Conservation (phyloP, 1,139 yeast species). For the Yamadazyma siamensis region DNA sequence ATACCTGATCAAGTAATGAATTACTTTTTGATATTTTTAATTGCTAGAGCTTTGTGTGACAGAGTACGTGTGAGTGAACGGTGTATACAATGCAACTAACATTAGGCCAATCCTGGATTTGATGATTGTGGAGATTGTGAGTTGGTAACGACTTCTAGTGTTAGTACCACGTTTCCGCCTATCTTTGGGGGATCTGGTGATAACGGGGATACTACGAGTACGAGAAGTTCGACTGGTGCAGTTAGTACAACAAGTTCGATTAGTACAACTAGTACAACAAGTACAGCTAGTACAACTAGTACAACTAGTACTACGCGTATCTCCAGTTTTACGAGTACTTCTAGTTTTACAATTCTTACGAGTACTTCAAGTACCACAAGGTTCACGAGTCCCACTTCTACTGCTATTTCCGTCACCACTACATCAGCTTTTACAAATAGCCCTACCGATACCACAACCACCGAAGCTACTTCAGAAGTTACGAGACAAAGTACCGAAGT, state of each 20-base stretch:
- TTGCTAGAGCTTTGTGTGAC: conserved; percentile 4
- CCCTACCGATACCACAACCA: conserved; percentile 1
- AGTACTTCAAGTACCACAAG: neutral
- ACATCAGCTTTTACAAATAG: conserved; percentile 1
- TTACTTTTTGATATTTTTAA: neutral
- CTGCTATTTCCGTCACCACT: conserved; percentile 1
- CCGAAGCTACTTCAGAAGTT: neutral
- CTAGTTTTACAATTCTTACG: neutral
- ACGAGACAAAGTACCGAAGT: neutral
- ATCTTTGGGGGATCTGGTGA: conserved; percentile 6
- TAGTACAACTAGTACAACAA: neutral
- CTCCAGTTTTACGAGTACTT: neutral
- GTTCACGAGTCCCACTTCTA: neutral
- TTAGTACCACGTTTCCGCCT: conserved; percentile 20
- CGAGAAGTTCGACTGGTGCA: neutral
- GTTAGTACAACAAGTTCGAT: conserved; percentile 1
- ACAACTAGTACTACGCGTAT: neutral
- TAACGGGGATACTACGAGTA: conserved; percentile 1
- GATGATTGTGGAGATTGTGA: conserved; percentile 21
- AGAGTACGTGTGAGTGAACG: conserved; percentile 7
- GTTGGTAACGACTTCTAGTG: conserved; percentile 21
- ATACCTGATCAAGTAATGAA: conserved; percentile 1
- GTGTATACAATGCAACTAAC: conserved; percentile 7
- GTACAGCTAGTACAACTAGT: neutral
- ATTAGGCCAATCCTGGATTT: conserved; percentile 23